Base-by-base conservation (phyloP, 805 yeast genomes). In the Nakazawaea pomicola region DNA sequence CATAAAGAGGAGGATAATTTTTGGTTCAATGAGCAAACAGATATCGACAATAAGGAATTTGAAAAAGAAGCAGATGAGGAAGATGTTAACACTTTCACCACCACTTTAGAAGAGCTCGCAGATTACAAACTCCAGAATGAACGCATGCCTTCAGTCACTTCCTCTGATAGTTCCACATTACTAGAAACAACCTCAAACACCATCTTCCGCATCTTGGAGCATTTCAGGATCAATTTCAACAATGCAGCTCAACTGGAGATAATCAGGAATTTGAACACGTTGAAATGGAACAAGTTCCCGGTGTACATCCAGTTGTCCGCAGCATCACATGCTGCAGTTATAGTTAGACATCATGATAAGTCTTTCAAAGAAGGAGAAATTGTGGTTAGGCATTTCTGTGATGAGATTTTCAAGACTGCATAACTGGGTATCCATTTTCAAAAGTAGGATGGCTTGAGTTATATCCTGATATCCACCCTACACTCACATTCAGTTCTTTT, bases 261-360 rank as follows among this genome's bases (percentile, higher is more conserved):
- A 31, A 68, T 83, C 24, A 60, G 60, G 21, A 67, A 70, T 38
- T 68, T 87, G 55, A 86, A 86, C 57, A 49, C 58, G 3, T 56
- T 85, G 4, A 52, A 62, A 2, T 88, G 95, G 95, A 57, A 64
- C 32, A 87, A 85, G 55, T 81, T 60, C 49, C 90, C 93, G 0
- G 70, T 87, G 20, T 71, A 80, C 45, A 82, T 87, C 44, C 70
- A 80, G 29, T 64, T 72, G 23, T 80, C 91, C 5, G 69, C 69
- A 36, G 74, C 79, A 33, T 74, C 95, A 1, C 96, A 87, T 54
- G 87, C 95, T 1, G 95, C 93, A 1, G 80, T 87, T 2, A 83
- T 87, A 44, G 85, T 80, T 32, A 70, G 95, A 37, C 76, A 71
- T 46, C 62, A 63, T 18, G 74, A 72, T 23, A 67, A 69, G 9